Percentiles rank a stretch among this genome's conserved stretches.
Conservation (phyloP, 179 eudicot genomes). For the Amaranthus tricolor region DNA sequence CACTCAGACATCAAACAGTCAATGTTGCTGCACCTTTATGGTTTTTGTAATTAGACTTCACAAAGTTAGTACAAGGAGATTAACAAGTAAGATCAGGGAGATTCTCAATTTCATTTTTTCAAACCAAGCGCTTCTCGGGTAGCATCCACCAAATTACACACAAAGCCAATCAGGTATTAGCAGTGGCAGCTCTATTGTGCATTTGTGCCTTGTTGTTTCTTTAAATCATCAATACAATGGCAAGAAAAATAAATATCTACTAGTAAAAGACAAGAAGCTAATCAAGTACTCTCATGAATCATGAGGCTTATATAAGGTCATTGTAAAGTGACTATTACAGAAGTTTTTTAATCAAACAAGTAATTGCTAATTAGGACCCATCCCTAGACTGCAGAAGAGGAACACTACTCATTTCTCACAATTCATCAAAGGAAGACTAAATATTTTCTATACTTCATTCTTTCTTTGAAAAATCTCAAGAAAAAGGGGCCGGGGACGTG, state of each 20-base stretch:
- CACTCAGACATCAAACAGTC: neutral
- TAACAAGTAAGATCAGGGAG: neutral
- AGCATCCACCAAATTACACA: neutral
- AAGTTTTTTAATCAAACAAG: neutral
- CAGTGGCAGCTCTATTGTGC: neutral
- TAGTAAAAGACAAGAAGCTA: neutral
- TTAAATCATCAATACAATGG: neutral
- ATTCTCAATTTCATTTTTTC: neutral
- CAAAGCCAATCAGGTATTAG: neutral
- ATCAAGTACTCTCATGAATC: neutral
- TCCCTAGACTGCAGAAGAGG: neutral
- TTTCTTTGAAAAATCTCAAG: too few species aligned
- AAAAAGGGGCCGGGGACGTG: too few species aligned
- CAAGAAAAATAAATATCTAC: neutral
- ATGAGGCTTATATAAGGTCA: neutral
- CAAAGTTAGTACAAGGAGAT: neutral
- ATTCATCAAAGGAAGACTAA: neutral
- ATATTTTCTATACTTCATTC: too few species aligned
- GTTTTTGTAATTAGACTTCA: neutral
- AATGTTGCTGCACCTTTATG: neutral
- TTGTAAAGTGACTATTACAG: neutral
- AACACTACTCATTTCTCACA: neutral
- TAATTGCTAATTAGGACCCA: neutral
- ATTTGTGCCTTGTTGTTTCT: neutral
- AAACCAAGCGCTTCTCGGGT: neutral